phyloP scores from a whole-genome alignment of 2,329 filamentous ascomycete genomes.

The Uncinocarpus reesii region DNA sequence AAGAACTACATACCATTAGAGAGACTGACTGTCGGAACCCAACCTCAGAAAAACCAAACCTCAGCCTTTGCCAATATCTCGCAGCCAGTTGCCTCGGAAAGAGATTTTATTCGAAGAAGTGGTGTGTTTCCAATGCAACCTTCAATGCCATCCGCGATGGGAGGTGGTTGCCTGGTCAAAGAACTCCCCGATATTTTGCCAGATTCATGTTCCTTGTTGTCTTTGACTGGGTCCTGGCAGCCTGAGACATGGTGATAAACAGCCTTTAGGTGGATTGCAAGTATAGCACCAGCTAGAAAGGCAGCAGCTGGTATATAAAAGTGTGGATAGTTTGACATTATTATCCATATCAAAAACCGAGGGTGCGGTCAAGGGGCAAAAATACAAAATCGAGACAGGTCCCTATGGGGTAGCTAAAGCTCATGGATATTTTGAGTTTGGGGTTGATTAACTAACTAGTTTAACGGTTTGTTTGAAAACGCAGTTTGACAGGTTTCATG shows the following conservation, averaged over 20 bases:
- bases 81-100: constrained; percentile 79
- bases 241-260: constrained; percentile 57
- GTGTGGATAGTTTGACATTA: background rate
- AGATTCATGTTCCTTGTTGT: constrained; percentile 1
- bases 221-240: constrained; percentile 28
- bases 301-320: constrained; percentile 42
- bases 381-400: no score
- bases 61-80: constrained; percentile 89
- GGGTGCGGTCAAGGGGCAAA: no score
- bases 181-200: constrained; percentile 20
- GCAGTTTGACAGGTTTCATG: no score
- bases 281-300: constrained; percentile 65
- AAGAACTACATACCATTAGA: no score
- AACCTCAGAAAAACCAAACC: constrained; percentile 27
- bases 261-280: constrained; percentile 70
- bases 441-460: no score
- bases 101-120: constrained; percentile 70
- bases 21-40: no score
- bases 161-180: constrained; percentile 23
- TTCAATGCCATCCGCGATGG: constrained; percentile 69
- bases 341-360: no score
- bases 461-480: no score
- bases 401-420: no score
- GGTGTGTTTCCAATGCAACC: constrained; percentile 90
- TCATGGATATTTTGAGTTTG: no score